phyloP scores from a whole-genome alignment of 2,329 filamentous ascomycete genomes.

The Fusarium sp. region DNA sequence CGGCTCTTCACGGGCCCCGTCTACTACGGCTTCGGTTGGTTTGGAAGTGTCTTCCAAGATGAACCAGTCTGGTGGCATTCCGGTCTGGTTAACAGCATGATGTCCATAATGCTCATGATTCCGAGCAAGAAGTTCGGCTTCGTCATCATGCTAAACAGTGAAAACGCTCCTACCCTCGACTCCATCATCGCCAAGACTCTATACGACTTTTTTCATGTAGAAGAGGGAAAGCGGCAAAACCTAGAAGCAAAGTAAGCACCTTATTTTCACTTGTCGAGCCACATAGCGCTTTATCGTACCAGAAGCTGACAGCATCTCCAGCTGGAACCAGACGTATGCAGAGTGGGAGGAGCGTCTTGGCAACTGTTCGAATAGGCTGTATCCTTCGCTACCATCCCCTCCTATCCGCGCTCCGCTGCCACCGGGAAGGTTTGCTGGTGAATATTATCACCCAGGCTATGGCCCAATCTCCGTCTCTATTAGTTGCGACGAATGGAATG shows the following conservation, averaged over 20 bases:
- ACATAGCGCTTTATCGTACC: neutral
- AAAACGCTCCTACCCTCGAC: conserved; percentile 18
- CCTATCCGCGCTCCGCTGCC: conserved; percentile 49
- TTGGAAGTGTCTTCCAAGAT: conserved; percentile 23
- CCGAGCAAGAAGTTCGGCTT: conserved; percentile 40
- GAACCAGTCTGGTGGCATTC: conserved; percentile 41
- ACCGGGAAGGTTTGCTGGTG: conserved; percentile 52
- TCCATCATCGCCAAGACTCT: conserved; percentile 37
- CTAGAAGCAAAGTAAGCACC: conserved; percentile 21
- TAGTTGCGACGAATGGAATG: conserved; percentile 24
- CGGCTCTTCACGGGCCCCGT: conserved; percentile 14
- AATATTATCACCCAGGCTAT: conserved; percentile 49
- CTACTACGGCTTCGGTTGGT: conserved; percentile 43
- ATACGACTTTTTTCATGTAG: conserved; percentile 37
- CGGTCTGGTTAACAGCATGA: conserved; percentile 37
- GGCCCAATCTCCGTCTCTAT: conserved; percentile 29
- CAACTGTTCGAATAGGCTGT: conserved; percentile 31
- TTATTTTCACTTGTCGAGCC: neutral
- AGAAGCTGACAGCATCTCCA: conserved; percentile 11
- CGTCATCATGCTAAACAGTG: conserved; percentile 40
- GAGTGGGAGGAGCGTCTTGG: conserved; percentile 9
- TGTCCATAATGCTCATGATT: conserved; percentile 43
- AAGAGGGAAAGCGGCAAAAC: conserved; percentile 16
- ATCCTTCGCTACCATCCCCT: conserved; percentile 18
- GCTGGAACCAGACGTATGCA: conserved; percentile 9